Base-by-base conservation (phyloP, 208 protist genomes). In the Leishmania mexicana region DNA sequence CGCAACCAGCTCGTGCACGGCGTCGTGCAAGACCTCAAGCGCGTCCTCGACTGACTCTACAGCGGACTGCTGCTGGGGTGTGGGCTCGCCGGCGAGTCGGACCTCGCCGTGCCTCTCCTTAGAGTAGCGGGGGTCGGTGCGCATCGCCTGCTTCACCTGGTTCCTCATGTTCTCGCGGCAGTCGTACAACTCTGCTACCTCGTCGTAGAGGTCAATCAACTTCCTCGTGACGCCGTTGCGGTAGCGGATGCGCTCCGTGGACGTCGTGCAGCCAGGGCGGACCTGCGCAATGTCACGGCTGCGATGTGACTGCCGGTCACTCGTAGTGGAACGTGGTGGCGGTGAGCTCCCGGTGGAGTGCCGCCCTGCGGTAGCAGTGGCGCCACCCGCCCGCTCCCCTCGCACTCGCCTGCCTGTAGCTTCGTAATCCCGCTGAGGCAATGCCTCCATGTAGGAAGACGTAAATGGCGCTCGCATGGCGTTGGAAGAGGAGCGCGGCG, bases 131-230 rank as follows among this genome's bases (percentile, higher is more conserved):
- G 90, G 91, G 85, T 97, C 94, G 19, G 86, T 80, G 65, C 92
- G 90, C 94, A 97, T 97, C 24, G 94, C 89, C 42, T 91, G 81
- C 24, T 70, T 67, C 49, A 96, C 58, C 75, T 89, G 83, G 42
- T 81, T 51, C 24, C 73, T 40, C 85, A 95, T 91, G 60, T 89
- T 86, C 57, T 87, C 74, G 38, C 88, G 77, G 77, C 88, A 89
- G 60, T 86, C 83, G 40, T 90, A 81, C 47, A 97, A 24, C 54
- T 92, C 87, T 1, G 73, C 67, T 28, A 93, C 83, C 79, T 89
- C 90, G n/a, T 89, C 83, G 76, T 91, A 88, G 24, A 95, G 76
- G 31, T 92, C 89, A 28, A 97, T 70, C 54, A 97, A 71, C 67
- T 89, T 90, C 40, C 60, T 77, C 0, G 90, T 89, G 45, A 97